A percentile compares a stretch with the other conserved stretches of the same genome.
These are phyloP conservation scores for Borovskyia barvae DNA, from an alignment of 208 protist species.

Conservation along the genomic window DNA sequence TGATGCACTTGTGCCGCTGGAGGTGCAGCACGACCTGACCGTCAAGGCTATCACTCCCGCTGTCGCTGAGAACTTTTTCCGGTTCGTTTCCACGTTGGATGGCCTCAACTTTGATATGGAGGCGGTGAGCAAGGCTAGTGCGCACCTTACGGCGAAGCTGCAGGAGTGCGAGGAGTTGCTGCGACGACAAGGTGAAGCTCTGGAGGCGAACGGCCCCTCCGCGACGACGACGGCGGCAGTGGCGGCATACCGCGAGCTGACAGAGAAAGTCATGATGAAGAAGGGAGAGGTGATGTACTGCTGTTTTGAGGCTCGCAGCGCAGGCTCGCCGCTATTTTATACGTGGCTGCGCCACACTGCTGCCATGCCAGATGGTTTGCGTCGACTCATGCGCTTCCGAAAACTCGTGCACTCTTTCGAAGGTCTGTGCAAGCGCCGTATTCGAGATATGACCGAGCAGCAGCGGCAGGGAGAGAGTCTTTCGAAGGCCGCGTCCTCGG, in stretches of 20 bases:
- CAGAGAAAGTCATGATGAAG: constrained; percentile 23
- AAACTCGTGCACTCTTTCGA: constrained; percentile 52
- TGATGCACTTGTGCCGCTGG: constrained; percentile 54
- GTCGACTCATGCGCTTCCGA: constrained; percentile 76
- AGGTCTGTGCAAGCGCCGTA: constrained; percentile 32
- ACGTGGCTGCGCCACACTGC: constrained; percentile 69
- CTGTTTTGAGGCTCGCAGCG: constrained; percentile 50
- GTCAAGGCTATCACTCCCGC: constrained; percentile 18
- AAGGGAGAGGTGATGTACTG: constrained; percentile 48
- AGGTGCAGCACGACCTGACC: constrained; percentile 29
- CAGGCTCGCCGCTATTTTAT: constrained; percentile 71
- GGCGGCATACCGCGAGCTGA: constrained; percentile 4
- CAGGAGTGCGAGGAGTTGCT: constrained; percentile 9
- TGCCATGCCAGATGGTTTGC: constrained; percentile 59
- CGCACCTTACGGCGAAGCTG: constrained; percentile 30
- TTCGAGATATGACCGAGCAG: constrained; percentile 2
- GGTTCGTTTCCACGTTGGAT: constrained; percentile 46
- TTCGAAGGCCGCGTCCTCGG: no score
- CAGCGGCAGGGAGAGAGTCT: background rate
- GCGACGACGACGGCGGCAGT: background rate
- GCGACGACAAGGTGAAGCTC: constrained; percentile 13
- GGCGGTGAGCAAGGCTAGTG: constrained; percentile 30
- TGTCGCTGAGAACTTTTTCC: constrained; percentile 43
- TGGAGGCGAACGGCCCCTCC: no score
- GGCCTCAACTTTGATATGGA: constrained; percentile 59